Evolutionary conservation across 2,329 filamentous ascomycete genomes (phyloP).

Genomic region (Curvularia sp.): DNA sequence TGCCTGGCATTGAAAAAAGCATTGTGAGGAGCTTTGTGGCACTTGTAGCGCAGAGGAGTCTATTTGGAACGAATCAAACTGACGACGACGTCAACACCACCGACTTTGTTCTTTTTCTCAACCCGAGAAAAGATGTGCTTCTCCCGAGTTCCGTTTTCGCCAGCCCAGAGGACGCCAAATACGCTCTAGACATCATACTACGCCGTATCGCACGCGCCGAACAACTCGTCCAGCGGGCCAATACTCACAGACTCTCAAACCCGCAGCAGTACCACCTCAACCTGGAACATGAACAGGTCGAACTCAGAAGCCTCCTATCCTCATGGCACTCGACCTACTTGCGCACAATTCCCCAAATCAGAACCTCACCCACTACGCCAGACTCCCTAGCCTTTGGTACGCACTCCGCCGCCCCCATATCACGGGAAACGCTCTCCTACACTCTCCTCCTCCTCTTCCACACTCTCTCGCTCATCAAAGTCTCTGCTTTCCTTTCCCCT

Average conservation of each 20-base stretch:
- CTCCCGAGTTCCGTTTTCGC: conserved; percentile 2
- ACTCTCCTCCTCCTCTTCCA: conserved; percentile 26
- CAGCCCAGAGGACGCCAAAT: conserved; percentile 15
- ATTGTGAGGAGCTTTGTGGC: conserved; percentile 54
- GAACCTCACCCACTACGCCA: background rate
- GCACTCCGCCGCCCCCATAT: background rate
- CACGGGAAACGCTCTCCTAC: conserved; percentile 5
- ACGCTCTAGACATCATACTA: conserved; percentile 17
- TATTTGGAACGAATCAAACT: conserved; percentile 20
- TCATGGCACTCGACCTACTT: conserved; percentile 10
- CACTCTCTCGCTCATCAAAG: conserved; percentile 27
- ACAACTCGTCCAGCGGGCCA: background rate
- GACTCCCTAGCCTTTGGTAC: conserved; percentile 4
- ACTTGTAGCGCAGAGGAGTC: conserved; percentile 24
- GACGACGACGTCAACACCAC: conserved; percentile 1
- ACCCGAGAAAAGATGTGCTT: background rate
- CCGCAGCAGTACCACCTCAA: background rate
- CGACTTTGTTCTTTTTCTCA: conserved; percentile 3
- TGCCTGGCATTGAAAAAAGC: conserved; percentile 51
- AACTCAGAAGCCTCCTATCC: background rate
- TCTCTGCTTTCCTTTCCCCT: background rate
- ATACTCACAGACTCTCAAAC: background rate
- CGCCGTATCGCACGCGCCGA: conserved; percentile 4
- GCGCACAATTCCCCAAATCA: background rate
- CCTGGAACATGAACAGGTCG: background rate